These are phyloP conservation scores for Fusarium albosuccineum DNA, from an alignment of 2,329 filamentous ascomycete species.

Conservation along the genomic window DNA sequence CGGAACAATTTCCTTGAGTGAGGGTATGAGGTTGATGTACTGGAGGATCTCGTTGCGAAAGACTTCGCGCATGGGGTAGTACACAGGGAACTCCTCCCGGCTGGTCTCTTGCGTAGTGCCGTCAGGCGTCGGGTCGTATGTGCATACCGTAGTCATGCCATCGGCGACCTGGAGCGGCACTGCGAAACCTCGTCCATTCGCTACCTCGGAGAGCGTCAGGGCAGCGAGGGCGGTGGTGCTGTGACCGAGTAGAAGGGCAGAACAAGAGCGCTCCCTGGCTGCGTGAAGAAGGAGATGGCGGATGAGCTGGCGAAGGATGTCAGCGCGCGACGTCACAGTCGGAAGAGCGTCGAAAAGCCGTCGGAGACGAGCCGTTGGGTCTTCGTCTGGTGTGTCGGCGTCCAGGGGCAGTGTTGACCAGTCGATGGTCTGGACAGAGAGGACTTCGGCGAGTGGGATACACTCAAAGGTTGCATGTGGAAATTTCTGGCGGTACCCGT, in stretches of 20 bases:
- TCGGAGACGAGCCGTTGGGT: conserved; percentile 61
- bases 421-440: conserved; percentile 65
- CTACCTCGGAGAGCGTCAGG: conserved; percentile 86
- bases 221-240: conserved; percentile 91
- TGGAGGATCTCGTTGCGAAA: conserved; percentile 82
- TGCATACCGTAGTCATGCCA: conserved; percentile 63
- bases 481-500: conserved; percentile 70
- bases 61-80: conserved; percentile 87
- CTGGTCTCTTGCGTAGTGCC: conserved; percentile 32
- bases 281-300: conserved; percentile 77
- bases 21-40: conserved; percentile 70
- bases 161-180: conserved; percentile 87
- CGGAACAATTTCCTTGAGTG: conserved; percentile 64
- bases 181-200: conserved; percentile 88
- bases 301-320: conserved; percentile 78
- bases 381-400: conserved; percentile 19
- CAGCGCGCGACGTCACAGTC: conserved; percentile 80
- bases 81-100: conserved; percentile 61
- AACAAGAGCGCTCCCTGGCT: conserved; percentile 71
- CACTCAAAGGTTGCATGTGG: conserved; percentile 74
- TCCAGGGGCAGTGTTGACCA: conserved; percentile 62
- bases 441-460: conserved; percentile 73
- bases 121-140: conserved; percentile 45
- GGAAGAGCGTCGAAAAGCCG: conserved; percentile 71
- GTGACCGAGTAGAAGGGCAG: conserved; percentile 83